Base-by-base conservation (phyloP, 352 stramenopile genomes). In the Phytophthora crassamura region DNA sequence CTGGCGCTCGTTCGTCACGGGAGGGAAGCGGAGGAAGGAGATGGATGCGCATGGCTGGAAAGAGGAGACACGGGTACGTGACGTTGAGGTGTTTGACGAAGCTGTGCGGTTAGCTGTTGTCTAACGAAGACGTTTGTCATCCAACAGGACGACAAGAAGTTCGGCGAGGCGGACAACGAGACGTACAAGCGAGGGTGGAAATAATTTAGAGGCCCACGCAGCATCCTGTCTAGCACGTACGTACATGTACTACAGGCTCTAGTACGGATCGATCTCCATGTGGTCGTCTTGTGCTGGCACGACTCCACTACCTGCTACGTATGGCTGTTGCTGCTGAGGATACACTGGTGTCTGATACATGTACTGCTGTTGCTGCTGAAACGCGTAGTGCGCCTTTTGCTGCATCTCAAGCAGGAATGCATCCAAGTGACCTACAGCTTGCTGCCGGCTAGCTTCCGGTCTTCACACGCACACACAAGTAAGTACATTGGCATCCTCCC, bases 131-230 rank as follows among this genome's bases (percentile, higher is more conserved):
- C 3, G n/a, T 34, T 10, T 57, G 9, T 50, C 40, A 40, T 25
- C 36, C 38, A 73, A 46, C 56, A 79, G 59, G 72, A 88, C 15
- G 79, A 84, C 14, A 82, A 80, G 42, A 87, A 91, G 67, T 80
- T 82, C 61, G 84, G 84, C 10, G 79, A 83, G 30, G 55, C 76
- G 3, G 82, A 92, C 35, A 90, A 81, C 42, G 82, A 92, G 38
- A 63, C 75, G 66, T 92, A 94, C 82, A 94, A 94, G 67, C 77
- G 79, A 68, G 71, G 67, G 47, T 93, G 84, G 86, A 92, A 90
- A 79, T 92, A 89, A 86, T 51, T 75, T 78, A 78, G 54, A 51
- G 28, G 33, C 43, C 52, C 35, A 46, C 20, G 18, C 61, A 64
- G 16, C 49, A 58, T 48, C 55, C 41, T 53, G n/a, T n/a, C n/a